Evolutionary conservation across 108 stramenopile genomes (phyloP), one percentile per base, ranked within the genome.

Genomic region (Nitzschia sp.): DNA sequence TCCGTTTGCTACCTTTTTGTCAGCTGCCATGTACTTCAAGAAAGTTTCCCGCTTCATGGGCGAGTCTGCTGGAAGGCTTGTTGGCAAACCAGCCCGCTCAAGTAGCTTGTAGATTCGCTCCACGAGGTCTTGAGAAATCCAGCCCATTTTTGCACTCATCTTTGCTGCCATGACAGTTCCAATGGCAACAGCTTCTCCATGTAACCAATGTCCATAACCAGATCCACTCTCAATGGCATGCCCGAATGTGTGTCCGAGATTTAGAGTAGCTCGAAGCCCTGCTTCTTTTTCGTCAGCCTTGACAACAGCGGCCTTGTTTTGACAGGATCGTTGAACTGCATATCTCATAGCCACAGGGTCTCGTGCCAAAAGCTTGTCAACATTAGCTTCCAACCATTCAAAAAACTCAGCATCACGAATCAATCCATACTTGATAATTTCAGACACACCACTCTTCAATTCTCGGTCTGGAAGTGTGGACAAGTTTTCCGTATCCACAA

Each of bases 161-260:
- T 87, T 83, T 7, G 97, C 90, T 14, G 97, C 98, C 96, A 97
- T 97, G 56, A 83, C 89, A 26, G 90, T 98, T 38, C 98, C 98
- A 71, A 97, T 93, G 14, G 94, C 83, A 11, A 98, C 98, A 10
- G 94, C 96, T 75, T 99, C 98, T 15, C 98, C 98, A 70, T 99
- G 98, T 38, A 97, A 69, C 83, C 92, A 96, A 11, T 77, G 83
- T 14, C 97, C 97, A 73, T 98, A 97, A 10, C 97, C 95, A 9
- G 90, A 81, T 54, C 90, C 88, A 68, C 92, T 93, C 78, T 99
- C 98, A 61, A 99, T 95, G 24, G 97, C 98, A 73, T 99, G 98
- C 22, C 97, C 98, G 76, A 98, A 97, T 34, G 98, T 99, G 76
- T 99, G 98, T 24, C 98, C 98, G 42, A 99, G 76, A 77, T 99